Percentiles rank a stretch among this genome's conserved stretches.
Evolutionary conservation across 768 basidiomycete species (phyloP).

Genomic region (Fomitopsis serialis): DNA sequence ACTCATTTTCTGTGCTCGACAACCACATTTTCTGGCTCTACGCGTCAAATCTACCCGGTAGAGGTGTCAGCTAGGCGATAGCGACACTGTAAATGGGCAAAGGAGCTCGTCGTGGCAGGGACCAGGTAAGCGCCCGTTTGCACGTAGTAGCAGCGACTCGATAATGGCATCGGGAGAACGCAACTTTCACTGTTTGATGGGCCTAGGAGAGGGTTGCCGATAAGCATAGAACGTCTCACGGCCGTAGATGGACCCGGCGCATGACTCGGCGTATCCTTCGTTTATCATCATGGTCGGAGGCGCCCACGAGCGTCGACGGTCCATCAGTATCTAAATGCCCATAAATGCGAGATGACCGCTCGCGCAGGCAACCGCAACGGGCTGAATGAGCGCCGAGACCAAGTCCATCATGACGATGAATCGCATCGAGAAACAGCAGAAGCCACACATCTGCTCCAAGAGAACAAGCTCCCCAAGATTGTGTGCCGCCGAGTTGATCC

Average conservation of each 20-base stretch:
- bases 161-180: too few species aligned
- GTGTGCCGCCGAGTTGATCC: conserved; percentile 99
- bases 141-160: too few species aligned
- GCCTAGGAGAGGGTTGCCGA: too few species aligned
- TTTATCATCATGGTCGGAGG: conserved; percentile 68
- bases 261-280: conserved; percentile 74
- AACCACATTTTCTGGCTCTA: too few species aligned
- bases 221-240: conserved; percentile 86
- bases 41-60: too few species aligned
- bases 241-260: conserved; percentile 77
- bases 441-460: conserved; percentile 87
- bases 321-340: too few species aligned
- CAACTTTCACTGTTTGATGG: too few species aligned
- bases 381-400: conserved; percentile 78
- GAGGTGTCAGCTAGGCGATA: too few species aligned
- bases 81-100: too few species aligned
- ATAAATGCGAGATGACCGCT: conserved; percentile 36
- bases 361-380: conserved; percentile 86
- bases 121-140: too few species aligned
- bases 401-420: conserved; percentile 98
- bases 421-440: conserved; percentile 99
- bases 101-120: too few species aligned
- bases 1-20: too few species aligned
- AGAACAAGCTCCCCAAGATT: conserved; percentile 92
- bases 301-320: conserved; percentile 89